A percentile compares a stretch with the other conserved stretches of the same genome.
These are phyloP conservation scores for Scleromitrula shiraiana DNA, from an alignment of 2,329 filamentous ascomycete genomes.

Conservation along the genomic window DNA sequence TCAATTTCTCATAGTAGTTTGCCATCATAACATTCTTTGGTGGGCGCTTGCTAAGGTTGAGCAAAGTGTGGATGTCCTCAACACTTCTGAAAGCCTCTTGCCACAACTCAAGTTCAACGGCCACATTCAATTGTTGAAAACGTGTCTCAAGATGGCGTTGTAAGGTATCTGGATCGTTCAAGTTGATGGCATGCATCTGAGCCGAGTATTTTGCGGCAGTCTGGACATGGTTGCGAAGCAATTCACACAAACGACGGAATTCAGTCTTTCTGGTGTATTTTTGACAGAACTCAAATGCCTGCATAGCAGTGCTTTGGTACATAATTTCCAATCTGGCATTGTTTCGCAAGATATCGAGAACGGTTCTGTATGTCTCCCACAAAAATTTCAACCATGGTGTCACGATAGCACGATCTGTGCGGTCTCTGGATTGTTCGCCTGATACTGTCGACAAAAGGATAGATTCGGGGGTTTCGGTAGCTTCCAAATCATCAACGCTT, in stretches of 20 bases:
- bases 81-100: conserved; percentile 99
- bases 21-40: conserved; percentile 99
- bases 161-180: conserved; percentile 93
- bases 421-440: conserved; percentile 93
- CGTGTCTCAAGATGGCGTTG: conserved; percentile 96
- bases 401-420: conserved; percentile 95
- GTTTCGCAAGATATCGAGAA: conserved; percentile 97
- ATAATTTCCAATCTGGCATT: conserved; percentile 95
- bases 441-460: conserved; percentile 97
- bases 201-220: conserved; percentile 98
- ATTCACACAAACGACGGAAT: conserved; percentile 95
- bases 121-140: conserved; percentile 97
- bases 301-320: conserved; percentile 96
- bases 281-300: conserved; percentile 97
- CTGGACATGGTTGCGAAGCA: conserved; percentile 96
- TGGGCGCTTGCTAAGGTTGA: conserved; percentile 95
- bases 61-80: conserved; percentile 95
- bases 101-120: conserved; percentile 96
- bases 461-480: conserved; percentile 94
- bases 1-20: conserved; percentile 99
- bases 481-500: conserved; percentile 91
- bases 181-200: conserved; percentile 99
- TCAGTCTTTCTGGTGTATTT: conserved; percentile 99
- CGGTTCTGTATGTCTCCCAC: conserved; percentile 98
- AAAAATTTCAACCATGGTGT: conserved; percentile 99